These are phyloP conservation scores for Fusarium goolgardi DNA, from an alignment of 2,329 filamentous ascomycete genomes.

Conservation along the genomic window DNA sequence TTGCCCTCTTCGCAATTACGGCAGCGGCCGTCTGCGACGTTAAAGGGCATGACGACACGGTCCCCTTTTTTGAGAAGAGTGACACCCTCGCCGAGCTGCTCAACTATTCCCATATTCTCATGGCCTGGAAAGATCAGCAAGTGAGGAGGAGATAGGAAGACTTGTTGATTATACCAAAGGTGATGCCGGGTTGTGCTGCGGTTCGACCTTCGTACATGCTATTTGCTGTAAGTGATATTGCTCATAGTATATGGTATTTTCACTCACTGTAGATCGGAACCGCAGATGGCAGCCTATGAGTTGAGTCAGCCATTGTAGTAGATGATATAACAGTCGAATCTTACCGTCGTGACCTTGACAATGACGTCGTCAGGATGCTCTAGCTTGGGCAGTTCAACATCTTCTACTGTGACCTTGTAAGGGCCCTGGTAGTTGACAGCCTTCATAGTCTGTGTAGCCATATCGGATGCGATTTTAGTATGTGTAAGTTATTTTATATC, in stretches of 20 bases:
- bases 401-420: conserved; percentile 71
- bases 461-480: conserved; percentile 17
- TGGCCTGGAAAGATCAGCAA: conserved; percentile 52
- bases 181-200: conserved; percentile 69
- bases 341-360: conserved; percentile 72
- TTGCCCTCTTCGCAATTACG: conserved; percentile 72
- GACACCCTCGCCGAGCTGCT: conserved; percentile 67
- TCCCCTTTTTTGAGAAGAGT: conserved; percentile 72
- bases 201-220: conserved; percentile 75
- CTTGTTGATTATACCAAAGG: conserved; percentile 59
- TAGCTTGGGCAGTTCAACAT: conserved; percentile 67
- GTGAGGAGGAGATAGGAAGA: no score
- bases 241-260: not conserved
- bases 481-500: not conserved
- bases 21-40: conserved; percentile 72
- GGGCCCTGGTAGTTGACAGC: conserved; percentile 72
- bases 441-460: conserved; percentile 61
- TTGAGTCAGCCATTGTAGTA: conserved; percentile 10
- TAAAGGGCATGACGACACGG: conserved; percentile 73
- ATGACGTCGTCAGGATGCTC: conserved; percentile 73
- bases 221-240: conserved; percentile 23
- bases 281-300: conserved; percentile 61
- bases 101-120: conserved; percentile 70
- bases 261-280: conserved; percentile 61
- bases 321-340: conserved; percentile 30